These are phyloP conservation scores for Rhodotorula diobovata DNA, from an alignment of 768 basidiomycete species.

Conservation along the genomic window DNA sequence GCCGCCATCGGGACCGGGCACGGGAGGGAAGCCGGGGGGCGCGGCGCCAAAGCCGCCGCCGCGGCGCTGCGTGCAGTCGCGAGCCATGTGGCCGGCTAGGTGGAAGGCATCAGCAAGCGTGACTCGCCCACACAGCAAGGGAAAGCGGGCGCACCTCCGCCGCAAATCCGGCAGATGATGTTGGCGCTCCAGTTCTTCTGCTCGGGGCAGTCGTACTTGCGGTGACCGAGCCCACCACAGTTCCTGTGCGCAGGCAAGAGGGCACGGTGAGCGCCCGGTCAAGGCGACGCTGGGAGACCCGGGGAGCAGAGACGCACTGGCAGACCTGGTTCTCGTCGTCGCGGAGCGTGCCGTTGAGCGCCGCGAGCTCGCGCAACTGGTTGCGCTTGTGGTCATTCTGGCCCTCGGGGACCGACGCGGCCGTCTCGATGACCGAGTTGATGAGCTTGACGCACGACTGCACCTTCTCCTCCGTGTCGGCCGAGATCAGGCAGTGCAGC, in stretches of 20 bases:
- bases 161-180: slow-evolving; percentile 98
- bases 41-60: slow-evolving; percentile 25
- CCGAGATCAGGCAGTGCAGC: slow-evolving; percentile 93
- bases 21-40: slow-evolving; percentile 25
- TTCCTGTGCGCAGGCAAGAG: slow-evolving; percentile 49
- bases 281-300: too few species aligned
- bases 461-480: slow-evolving; percentile 88
- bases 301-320: slow-evolving; percentile 53
- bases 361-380: slow-evolving; percentile 94
- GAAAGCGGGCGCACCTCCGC: slow-evolving; percentile 55
- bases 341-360: slow-evolving; percentile 94
- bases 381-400: slow-evolving; percentile 99
- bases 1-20: slow-evolving; percentile 46
- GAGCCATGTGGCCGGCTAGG: slow-evolving; percentile 90
- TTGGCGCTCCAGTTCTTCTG: slow-evolving; percentile 98
- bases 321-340: slow-evolving; percentile 99
- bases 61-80: slow-evolving; percentile 90
- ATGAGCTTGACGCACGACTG: slow-evolving; percentile 86
- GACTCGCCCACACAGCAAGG: too few species aligned
- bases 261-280: too few species aligned
- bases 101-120: not conserved
- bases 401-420: slow-evolving; percentile 96
- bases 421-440: slow-evolving; percentile 96
- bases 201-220: slow-evolving; percentile 98
- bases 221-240: slow-evolving; percentile 86